Percentiles rank a stretch among this genome's conserved stretches.
Conservation (phyloP, 192 early-diverging fungal genomes). For the Coemansia sp. region DNA sequence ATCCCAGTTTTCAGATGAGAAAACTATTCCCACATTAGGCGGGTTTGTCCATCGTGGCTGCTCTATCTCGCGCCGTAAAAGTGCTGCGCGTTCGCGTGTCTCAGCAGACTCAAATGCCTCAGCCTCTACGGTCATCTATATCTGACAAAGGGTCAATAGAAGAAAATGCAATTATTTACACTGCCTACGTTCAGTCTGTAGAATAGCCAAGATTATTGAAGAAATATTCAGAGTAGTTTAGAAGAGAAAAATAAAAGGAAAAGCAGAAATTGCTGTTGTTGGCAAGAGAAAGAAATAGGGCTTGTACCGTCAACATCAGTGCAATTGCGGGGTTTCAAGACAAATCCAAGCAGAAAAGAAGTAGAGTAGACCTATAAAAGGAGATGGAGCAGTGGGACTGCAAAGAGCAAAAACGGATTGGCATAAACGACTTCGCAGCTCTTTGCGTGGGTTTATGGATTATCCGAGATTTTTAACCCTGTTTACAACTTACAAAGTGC, state of each 20-base stretch:
- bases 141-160: not conserved
- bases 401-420: not conserved
- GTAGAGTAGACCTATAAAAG: not conserved
- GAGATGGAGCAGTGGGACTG: not conserved
- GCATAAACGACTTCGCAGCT: not conserved
- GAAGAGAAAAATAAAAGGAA: not conserved
- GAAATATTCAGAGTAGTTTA: not conserved
- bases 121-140: slow-evolving; percentile 3
- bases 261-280: too few relatives aligned
- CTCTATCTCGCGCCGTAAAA: slow-evolving; percentile 26
- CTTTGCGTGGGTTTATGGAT: not conserved
- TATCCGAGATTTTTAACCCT: not conserved
- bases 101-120: not conserved
- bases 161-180: not conserved
- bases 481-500: not conserved
- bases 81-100: slow-evolving; percentile 3
- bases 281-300: too few relatives aligned
- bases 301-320: not conserved
- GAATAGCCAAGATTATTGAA: not conserved
- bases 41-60: slow-evolving; percentile 14
- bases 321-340: not conserved
- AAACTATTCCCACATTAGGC: slow-evolving; percentile 33
- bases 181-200: not conserved
- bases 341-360: not conserved
- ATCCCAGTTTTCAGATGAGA: slow-evolving; percentile 42